Percentiles rank a stretch among this genome's conserved stretches.
Evolutionary conservation across 2,329 filamentous ascomycete species (phyloP).

Genomic region (Tolypocladium paradoxum): DNA sequence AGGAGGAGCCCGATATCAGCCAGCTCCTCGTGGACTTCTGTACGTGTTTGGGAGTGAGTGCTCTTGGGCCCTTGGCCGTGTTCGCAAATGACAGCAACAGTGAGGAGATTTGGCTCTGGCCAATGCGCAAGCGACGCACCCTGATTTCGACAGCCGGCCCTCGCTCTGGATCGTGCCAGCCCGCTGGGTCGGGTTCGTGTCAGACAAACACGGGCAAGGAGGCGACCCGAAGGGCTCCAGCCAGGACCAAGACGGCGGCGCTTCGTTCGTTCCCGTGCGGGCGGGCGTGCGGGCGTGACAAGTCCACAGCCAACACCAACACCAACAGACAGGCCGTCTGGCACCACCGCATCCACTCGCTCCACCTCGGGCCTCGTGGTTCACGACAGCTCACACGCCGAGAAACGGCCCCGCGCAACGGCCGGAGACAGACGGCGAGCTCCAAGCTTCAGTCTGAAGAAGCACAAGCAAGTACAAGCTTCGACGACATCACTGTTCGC

Average conservation of each 20-base stretch:
- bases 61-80: neutral
- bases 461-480: neutral
- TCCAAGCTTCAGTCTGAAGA: neutral
- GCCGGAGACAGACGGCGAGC: neutral
- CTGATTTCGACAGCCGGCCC: neutral
- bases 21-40: neutral
- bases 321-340: neutral
- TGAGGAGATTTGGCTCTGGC: neutral
- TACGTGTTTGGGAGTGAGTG: neutral
- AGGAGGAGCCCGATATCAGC: neutral
- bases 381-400: neutral
- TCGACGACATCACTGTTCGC: neutral
- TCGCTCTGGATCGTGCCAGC: neutral
- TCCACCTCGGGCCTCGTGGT: neutral
- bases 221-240: neutral
- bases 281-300: neutral
- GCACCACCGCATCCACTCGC: neutral
- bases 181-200: slow-evolving; percentile 1
- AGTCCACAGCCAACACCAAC: neutral
- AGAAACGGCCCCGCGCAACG: neutral
- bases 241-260: neutral
- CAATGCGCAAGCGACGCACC: neutral
- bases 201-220: neutral
- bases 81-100: neutral
- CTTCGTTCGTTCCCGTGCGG: neutral